Percentiles rank a stretch among this genome's conserved stretches.
Evolutionary conservation across 495 filamentous ascomycete genomes (phyloP).

Genomic region (Annulohypoxylon stygium): DNA sequence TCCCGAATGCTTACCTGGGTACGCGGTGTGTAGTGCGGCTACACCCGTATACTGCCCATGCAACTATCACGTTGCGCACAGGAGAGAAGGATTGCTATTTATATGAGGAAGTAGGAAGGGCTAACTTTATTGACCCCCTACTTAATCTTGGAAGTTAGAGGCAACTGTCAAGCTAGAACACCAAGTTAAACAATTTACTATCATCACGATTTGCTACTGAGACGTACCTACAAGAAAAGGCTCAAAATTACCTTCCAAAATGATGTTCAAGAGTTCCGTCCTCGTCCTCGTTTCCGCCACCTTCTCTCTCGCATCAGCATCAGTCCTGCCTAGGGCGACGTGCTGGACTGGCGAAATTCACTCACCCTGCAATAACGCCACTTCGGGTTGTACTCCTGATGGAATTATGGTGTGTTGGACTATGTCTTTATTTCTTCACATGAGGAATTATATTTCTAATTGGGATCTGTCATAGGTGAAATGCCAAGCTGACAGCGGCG

Average conservation of each 20-base stretch:
- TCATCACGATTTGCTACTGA: not conserved
- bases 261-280: conserved; percentile 30
- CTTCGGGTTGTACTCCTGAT: conserved; percentile 30
- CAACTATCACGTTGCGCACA: not conserved
- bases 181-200: not conserved
- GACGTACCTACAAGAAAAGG: not conserved
- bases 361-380: conserved; percentile 24
- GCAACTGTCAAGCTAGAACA: not conserved
- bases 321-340: conserved; percentile 9
- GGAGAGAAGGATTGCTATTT: conserved; percentile 1
- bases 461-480: conserved; percentile 19
- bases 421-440: not conserved
- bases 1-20: conserved; percentile 13
- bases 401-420: conserved; percentile 36
- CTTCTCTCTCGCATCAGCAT: conserved; percentile 21
- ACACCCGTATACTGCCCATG: not conserved
- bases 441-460: not conserved
- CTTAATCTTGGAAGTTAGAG: not conserved
- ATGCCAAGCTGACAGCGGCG: conserved; percentile 19
- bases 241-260: not conserved
- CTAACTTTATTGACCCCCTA: not conserved
- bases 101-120: conserved; percentile 9
- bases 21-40: conserved; percentile 1
- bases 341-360: conserved; percentile 40
- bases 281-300: conserved; percentile 24